Evolutionary conservation across 192 early-diverging fungal genomes (phyloP), one percentile per base, ranked within the genome.

Genomic region (Backusella luteola): DNA sequence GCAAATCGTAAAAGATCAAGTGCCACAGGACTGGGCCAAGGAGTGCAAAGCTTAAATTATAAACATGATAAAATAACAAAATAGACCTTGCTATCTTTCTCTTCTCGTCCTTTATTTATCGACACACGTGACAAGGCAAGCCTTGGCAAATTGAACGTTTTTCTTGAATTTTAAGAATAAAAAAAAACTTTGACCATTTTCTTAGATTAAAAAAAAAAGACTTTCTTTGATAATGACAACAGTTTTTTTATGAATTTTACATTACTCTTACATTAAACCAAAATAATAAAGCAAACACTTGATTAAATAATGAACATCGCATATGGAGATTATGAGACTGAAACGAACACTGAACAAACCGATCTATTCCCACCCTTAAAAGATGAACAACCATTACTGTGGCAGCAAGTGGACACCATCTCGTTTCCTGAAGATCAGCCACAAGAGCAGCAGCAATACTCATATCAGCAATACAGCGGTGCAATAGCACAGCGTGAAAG

Each of bases 21-120:
- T 85, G 14, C 84, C 84, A 11, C 73, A 80, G 32, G 67, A 85
- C 70, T 85, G 79, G 73, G 74, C 46, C 63, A 63, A 78, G 17
- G 84, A 85, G 70, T 85, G 84, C 36, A 63, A 32, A 44, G 38
- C 38, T 17, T 67, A 74, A 42, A 49, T 44, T 44, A 42, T 29
- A 63, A 73, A 53, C 32, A 23, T 23, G 42, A 44, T 44, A 4
- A 0, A 44, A 39, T 5, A 44, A 44, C 19, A 44, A 5, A 44
- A 44, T 44, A 44, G 42, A 15, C 1, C 4, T 3, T 44, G 42
- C 14, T 11, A 39, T 39, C 38, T 39, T 14, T 17, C 38, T 44
- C 14, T 14, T 39, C 38, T 15, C 42, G 0, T 44, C 42, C 15
- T 44, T 17, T 44, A 44, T 44, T 5, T 49, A 49, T 49, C 46